Conservation (phyloP, 148 eudicot species). For the Silene conica region DNA sequence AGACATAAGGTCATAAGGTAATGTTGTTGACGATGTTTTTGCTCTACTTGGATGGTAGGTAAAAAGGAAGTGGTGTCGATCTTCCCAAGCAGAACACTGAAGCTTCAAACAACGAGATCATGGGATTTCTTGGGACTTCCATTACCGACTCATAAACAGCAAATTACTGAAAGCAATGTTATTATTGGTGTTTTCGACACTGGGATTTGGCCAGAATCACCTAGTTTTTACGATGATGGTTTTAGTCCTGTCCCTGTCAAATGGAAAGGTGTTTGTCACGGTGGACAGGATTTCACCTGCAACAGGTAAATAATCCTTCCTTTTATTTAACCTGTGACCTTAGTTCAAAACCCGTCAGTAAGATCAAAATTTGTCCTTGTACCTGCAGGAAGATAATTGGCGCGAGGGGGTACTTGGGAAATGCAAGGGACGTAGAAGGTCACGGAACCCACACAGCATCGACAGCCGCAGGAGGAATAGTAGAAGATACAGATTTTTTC, state of each 20-base stretch:
- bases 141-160: background rate
- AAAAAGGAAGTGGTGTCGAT: conserved; percentile 41
- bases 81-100: conserved; percentile 38
- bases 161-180: conserved; percentile 29
- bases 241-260: conserved; percentile 44
- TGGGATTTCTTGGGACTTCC: conserved; percentile 62
- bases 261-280: conserved; percentile 56
- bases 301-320: conserved; percentile 39
- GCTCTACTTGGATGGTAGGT: background rate
- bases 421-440: conserved; percentile 37
- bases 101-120: conserved; percentile 57
- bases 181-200: conserved; percentile 44
- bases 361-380: background rate
- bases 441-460: conserved; percentile 65
- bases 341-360: too few species aligned
- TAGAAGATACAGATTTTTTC: conserved; percentile 27
- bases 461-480: conserved; percentile 44
- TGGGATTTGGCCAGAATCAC: conserved; percentile 58
- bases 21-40: too few species aligned
- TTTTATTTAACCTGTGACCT: background rate
- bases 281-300: conserved; percentile 42
- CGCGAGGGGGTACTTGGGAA: conserved; percentile 30
- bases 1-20: too few species aligned
- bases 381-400: conserved; percentile 52
- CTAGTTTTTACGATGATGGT: conserved; percentile 45